phyloP scores from a whole-genome alignment of 148 eudicot genomes.

The Rhododendron vialii region DNA sequence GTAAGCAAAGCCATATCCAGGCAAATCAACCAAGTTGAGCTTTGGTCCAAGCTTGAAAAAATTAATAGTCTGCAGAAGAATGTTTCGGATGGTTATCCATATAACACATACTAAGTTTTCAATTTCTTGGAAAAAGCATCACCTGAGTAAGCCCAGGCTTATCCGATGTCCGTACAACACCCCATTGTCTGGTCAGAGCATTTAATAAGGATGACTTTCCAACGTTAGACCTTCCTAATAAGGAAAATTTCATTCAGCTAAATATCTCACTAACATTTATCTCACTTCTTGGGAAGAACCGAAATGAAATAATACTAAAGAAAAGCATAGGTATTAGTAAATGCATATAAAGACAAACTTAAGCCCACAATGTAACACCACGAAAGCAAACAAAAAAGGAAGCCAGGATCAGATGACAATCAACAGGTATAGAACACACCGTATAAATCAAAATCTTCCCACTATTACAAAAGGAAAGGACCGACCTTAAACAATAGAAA shows the following conservation, averaged over 20 bases:
- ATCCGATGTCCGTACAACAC: conserved; percentile 92
- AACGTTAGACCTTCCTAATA: conserved; percentile 90
- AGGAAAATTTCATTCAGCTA: conserved; percentile 8
- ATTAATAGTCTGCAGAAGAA: conserved; percentile 68
- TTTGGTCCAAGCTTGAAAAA: conserved; percentile 87
- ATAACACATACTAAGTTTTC: conserved; percentile 2
- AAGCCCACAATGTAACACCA: neutral
- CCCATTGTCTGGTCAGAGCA: conserved; percentile 96
- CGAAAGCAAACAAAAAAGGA: neutral
- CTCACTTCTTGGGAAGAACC: neutral
- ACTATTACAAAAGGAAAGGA: neutral
- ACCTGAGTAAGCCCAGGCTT: conserved; percentile 99
- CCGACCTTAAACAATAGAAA: neutral
- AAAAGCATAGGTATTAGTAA: neutral
- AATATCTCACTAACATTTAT: neutral
- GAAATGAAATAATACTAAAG: neutral
- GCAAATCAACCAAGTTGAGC: conserved; percentile 84
- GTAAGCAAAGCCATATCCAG: conserved; percentile 97
- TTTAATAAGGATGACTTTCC: conserved; percentile 92
- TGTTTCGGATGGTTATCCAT: conserved; percentile 7
- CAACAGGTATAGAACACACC: neutral
- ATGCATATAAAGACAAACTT: neutral
- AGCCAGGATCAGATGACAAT: neutral
- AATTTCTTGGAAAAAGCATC: conserved; percentile 11
- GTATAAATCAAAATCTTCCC: neutral